A percentile compares a stretch with the other conserved stretches of the same genome.
These are phyloP conservation scores for Sergeia podlipaevii DNA, from an alignment of 208 protist genomes.

Conservation along the genomic window DNA sequence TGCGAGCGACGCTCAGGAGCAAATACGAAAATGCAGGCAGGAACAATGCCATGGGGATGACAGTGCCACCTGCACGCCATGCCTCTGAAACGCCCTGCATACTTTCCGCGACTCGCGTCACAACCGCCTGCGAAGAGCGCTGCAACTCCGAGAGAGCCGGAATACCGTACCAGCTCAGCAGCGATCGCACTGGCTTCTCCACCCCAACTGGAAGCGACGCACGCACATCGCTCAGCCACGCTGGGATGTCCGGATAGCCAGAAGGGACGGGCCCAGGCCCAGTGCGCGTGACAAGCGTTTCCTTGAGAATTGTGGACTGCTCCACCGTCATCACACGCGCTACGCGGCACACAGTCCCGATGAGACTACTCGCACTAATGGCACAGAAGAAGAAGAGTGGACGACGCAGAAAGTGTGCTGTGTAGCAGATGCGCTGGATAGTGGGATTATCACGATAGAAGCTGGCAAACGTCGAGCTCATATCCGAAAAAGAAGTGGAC, in stretches of 20 bases:
- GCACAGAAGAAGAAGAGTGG: constrained; percentile 60
- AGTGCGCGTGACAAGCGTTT: constrained; percentile 3
- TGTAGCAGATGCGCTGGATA: constrained; percentile 19
- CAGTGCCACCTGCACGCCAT: constrained; percentile 33
- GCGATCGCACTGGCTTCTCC: constrained; percentile 42
- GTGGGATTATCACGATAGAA: constrained; percentile 74
- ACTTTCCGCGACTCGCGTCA: constrained; percentile 4
- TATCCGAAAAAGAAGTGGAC: constrained; percentile 40
- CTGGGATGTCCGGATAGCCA: constrained; percentile 47
- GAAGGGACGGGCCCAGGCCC: constrained; percentile 12
- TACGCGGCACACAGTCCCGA: constrained; percentile 36
- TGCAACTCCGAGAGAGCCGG: constrained; percentile 65
- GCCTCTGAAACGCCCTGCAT: constrained; percentile 20
- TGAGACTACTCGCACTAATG: constrained; percentile 33
- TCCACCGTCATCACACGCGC: constrained; percentile 14
- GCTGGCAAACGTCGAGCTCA: constrained; percentile 78
- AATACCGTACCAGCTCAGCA: constrained; percentile 42
- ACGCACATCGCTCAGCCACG: constrained; percentile 60
- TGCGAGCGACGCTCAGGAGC: constrained; percentile 24
- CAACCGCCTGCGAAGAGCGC: constrained; percentile 10
- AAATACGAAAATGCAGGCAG: constrained; percentile 65
- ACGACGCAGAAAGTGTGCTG: constrained; percentile 40
- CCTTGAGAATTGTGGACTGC: constrained; percentile 4
- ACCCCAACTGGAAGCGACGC: constrained; percentile 49
- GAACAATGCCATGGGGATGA: constrained; percentile 63